Evolutionary conservation across 441 rosid species (phyloP), one percentile per base, ranked within the genome.

Genomic region (Mallotus repandus): DNA sequence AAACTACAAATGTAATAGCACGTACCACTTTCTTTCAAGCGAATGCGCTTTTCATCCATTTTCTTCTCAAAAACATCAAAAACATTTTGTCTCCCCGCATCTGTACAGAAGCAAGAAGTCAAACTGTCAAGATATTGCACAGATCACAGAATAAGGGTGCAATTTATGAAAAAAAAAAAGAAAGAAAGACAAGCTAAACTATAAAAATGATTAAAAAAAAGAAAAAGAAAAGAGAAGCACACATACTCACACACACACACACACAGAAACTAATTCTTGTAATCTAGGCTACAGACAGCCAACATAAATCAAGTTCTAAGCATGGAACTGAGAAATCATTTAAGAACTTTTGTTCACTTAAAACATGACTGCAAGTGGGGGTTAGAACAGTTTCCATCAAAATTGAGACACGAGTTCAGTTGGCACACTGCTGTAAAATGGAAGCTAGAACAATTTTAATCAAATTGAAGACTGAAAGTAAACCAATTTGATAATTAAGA

Each of bases 1-100:
- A 70, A 19, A 10, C 63, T 22, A 11, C 15, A 74, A 52, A 22
- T 5, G 67, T 50, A 74, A 55, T 50, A 66, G 76, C 66, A 68
- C 41, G 41, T 87, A 93, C 98, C 97, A 73, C 98, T 95, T 86
- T 88, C 84, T 85, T 86, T 90, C 54, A 95, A 86, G 76, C 89
- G 97, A 74, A 77, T 81, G 74, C 69, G 88, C 86, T 87, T 95
- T 76, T 91, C 98, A 70, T 89, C 88, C 83, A 89, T 91, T 86
- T 95, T 95, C 72, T 81, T 86, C 79, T 93, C 96, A 77, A 95
- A 93, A 76, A 87, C 81, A 78, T 81, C 83, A 81, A 93, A 90
- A 85, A 95, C 90, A 63, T 87, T 86, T 66, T 85, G 85, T 29
- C 80, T 73, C 58, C 83, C 87, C 78, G 84, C 82, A 88, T 90